These are phyloP conservation scores for Lunasporangiospora selenospora DNA, from an alignment of 192 early-diverging fungal species.

Conservation along the genomic window DNA sequence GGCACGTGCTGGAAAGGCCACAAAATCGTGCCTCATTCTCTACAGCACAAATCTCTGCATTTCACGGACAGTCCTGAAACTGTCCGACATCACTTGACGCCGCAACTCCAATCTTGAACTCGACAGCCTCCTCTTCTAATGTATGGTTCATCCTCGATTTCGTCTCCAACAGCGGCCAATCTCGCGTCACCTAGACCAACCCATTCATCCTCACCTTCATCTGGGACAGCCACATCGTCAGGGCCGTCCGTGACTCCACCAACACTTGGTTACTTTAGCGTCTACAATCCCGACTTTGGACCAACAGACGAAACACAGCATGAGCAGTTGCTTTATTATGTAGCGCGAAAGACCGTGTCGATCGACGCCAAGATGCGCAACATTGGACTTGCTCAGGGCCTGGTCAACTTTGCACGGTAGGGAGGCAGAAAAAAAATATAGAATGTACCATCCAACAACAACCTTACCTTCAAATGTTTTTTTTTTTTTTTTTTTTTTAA, in stretches of 20 bases:
- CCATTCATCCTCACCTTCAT: not conserved
- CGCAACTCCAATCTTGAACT: no score
- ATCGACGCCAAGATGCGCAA: slow-evolving; percentile 77
- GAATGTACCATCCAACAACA: slow-evolving; percentile 2
- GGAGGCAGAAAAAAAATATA: no score
- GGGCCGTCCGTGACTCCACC: slow-evolving; percentile 47
- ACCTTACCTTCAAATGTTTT: not conserved
- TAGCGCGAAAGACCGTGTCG: slow-evolving; percentile 71
- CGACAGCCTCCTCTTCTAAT: slow-evolving; percentile 9
- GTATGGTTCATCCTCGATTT: slow-evolving; percentile 23
- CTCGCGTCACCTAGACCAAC: slow-evolving; percentile 1
- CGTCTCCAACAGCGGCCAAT: slow-evolving; percentile 2
- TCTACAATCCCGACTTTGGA: slow-evolving; percentile 76
- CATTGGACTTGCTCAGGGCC: slow-evolving; percentile 75
- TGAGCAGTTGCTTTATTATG: slow-evolving; percentile 80
- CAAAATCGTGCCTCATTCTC: no score
- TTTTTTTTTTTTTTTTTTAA: not conserved
- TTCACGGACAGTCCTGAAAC: no score
- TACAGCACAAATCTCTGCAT: no score
- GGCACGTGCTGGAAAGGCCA: no score
- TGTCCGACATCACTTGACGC: no score
- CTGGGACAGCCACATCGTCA: slow-evolving; percentile 5
- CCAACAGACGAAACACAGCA: slow-evolving; percentile 71
- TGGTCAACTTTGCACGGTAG: slow-evolving; percentile 73
- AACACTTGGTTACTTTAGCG: slow-evolving; percentile 71